Evolutionary conservation across 805 yeast species (phyloP), one percentile per base, ranked within the genome.

Genomic region (Pichia sporocuriosa): DNA sequence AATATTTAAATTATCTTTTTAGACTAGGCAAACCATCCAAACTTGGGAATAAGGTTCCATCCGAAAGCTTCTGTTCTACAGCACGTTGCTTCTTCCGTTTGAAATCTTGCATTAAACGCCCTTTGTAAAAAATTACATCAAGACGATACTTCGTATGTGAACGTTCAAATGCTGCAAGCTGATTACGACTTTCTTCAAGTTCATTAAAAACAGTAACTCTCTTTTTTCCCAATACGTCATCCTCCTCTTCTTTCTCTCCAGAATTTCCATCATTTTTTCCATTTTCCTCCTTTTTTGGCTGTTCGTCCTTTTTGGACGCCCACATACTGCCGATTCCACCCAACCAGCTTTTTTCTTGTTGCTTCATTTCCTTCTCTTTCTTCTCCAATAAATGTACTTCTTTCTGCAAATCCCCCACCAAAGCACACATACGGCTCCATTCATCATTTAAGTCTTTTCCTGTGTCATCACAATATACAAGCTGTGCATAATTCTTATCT

Each of bases 401-500:
- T 11, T 20, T 20, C 4, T 27, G 31, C 17, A 46, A 40, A 6
- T 26, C 29, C 7, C 38, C 37, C 16, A 40, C 32, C 11, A 21
- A 28, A 20, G 26, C 36, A 24, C 38, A 15, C 15, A 33, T n/a
- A 1, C 24, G 32, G 2, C 32, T 29, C 31, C 49, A 48, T 10
- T 41, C 40, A 4, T 44, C 45, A 3, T 35, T 49, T 23, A 41
- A 47, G 7, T 49, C 48, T 11, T 29, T 32, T 1, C 46, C 47
- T 6, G 12, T 10, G 4, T 44, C 42, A 13, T 48, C 19, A 8
- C 65, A 58, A 34, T 65, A 65, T 2, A 60, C 40, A 0, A 66
- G 59, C 2, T 46, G 51, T 35, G 74, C 70, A 51, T 72, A 75
- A 28, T 64, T 59, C 11, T 52, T 58, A 52, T 77, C 81, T 21